A percentile compares a stretch with the other conserved stretches of the same genome.
These are phyloP conservation scores for Ceratobasidium sp. DNA, from an alignment of 1,284 basidiomycete species.

Conservation along the genomic window DNA sequence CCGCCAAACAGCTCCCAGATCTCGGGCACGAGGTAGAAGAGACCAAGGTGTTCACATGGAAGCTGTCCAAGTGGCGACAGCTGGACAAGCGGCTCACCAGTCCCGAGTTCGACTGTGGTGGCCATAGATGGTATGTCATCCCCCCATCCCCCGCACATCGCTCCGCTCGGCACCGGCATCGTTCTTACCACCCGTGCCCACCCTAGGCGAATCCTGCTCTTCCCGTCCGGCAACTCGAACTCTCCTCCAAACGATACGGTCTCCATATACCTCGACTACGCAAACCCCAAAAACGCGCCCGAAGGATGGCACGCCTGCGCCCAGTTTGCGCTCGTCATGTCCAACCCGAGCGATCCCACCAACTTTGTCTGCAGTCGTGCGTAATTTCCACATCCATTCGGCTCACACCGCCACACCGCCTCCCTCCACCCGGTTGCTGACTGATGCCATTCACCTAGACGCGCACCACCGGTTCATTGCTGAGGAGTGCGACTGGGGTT, in stretches of 20 bases:
- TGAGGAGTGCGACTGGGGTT: conserved; percentile 99
- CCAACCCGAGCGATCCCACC: conserved; percentile 93
- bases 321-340: conserved; percentile 98
- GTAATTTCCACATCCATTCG: conserved; percentile 49
- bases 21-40: conserved; percentile 95
- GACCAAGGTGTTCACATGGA: conserved; percentile 89
- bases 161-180: background rate
- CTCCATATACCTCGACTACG: conserved; percentile 99
- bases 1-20: conserved; percentile 94
- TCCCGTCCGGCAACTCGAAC: conserved; percentile 99
- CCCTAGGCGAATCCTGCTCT: conserved; percentile 93
- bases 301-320: conserved; percentile 99
- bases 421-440: background rate
- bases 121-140: conserved; percentile 87
- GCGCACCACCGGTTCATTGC: conserved; percentile 99
- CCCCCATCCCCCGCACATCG: conserved; percentile 1
- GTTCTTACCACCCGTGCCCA: background rate
- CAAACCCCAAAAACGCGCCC: conserved; percentile 94
- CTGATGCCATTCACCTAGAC: conserved; percentile 61
- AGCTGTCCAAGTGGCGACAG: conserved; percentile 85
- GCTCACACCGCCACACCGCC: background rate
- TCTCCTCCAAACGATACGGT: conserved; percentile 99
- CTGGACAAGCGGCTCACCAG: conserved; percentile 94
- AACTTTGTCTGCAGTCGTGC: conserved; percentile 97
- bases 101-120: conserved; percentile 96